Evolutionary conservation across 2,329 filamentous ascomycete species (phyloP).

Genomic region (Colletotrichum orbiculare): DNA sequence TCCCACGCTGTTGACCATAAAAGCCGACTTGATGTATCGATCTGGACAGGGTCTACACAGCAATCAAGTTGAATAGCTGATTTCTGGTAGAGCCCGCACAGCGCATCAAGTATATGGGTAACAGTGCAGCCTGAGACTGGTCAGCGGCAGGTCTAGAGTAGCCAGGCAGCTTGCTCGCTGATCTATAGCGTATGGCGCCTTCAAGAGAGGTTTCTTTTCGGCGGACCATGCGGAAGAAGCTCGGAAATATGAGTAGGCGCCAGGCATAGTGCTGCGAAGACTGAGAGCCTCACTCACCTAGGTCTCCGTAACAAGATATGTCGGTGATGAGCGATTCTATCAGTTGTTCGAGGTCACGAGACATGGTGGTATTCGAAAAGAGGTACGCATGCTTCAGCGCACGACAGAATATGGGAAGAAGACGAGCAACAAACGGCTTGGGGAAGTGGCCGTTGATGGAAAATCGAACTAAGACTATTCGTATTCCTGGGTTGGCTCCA

Average conservation of each 20-base stretch:
- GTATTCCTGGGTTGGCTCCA: no score
- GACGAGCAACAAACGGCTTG: no score
- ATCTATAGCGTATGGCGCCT: background rate
- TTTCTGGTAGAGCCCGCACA: slow-evolving; percentile 29
- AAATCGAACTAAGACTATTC: no score
- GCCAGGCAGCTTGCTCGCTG: background rate
- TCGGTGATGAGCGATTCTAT: slow-evolving; percentile 37
- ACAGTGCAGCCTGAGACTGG: slow-evolving; percentile 33
- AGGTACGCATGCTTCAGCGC: no score
- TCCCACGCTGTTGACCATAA: slow-evolving; percentile 39
- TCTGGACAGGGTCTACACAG: background rate
- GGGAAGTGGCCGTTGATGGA: no score
- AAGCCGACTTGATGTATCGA: slow-evolving; percentile 18
- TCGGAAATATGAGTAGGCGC: background rate
- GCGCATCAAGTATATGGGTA: slow-evolving; percentile 29
- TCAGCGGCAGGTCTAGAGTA: slow-evolving; percentile 4
- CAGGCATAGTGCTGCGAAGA: background rate
- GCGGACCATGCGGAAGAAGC: background rate
- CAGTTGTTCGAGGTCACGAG: slow-evolving; percentile 36
- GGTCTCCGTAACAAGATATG: slow-evolving; percentile 37
- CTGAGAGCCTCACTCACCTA: slow-evolving; percentile 29
- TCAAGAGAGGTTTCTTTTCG: background rate
- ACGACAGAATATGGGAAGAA: no score
- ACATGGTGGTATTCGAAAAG: slow-evolving; percentile 18
- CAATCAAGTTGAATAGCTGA: slow-evolving; percentile 8